Percentiles rank a stretch among this genome's conserved stretches.
These are phyloP conservation scores for Gillenia trifoliata DNA, from an alignment of 306 rosid species.

Conservation along the genomic window DNA sequence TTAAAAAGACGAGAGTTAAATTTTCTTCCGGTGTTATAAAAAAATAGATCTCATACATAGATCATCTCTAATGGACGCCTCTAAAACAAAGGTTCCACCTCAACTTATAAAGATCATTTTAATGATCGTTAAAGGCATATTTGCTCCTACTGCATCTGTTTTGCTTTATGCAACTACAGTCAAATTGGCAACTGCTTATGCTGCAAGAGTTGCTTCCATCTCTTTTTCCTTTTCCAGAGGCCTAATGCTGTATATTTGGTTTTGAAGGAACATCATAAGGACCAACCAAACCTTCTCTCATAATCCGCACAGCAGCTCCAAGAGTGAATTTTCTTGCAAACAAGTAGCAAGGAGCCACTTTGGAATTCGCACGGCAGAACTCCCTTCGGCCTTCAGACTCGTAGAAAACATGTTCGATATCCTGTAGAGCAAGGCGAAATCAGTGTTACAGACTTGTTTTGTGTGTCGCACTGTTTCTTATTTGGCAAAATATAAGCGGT, in stretches of 20 bases:
- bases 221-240: not conserved
- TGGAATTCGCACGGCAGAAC: constrained; percentile 13
- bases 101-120: too few relatives aligned
- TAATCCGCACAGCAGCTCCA: constrained; percentile 16
- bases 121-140: too few relatives aligned
- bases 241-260: not conserved
- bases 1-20: too few relatives aligned
- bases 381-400: constrained; percentile 17
- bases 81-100: too few relatives aligned
- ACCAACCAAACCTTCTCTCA: constrained; percentile 12
- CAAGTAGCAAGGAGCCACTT: constrained; percentile 19
- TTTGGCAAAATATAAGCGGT: too few relatives aligned
- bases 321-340: constrained; percentile 33
- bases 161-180: not conserved
- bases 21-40: too few relatives aligned
- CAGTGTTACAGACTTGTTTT: too few relatives aligned
- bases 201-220: not conserved
- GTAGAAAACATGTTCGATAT: constrained; percentile 15
- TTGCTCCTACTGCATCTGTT: not conserved
- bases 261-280: not conserved
- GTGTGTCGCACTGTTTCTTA: too few relatives aligned
- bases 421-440: constrained; percentile 12
- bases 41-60: too few relatives aligned
- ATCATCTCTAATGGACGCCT: too few relatives aligned
- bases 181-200: not conserved